Percentiles rank a stretch among this genome's conserved stretches.
Conservation (phyloP, 2,329 filamentous ascomycete genomes). For the Rhinocladiella similis region DNA sequence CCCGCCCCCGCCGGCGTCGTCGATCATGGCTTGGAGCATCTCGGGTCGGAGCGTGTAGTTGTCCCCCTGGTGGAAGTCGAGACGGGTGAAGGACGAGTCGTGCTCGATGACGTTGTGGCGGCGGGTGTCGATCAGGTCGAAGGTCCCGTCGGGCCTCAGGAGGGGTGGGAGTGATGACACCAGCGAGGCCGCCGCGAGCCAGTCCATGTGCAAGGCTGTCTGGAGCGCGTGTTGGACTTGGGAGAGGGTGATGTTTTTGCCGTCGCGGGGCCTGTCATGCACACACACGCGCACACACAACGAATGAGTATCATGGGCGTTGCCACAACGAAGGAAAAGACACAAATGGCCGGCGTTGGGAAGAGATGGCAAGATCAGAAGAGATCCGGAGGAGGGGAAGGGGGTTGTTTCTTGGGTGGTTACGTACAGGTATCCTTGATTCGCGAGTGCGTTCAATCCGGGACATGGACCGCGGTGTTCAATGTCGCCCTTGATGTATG, state of each 20-base stretch:
- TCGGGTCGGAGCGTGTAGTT: slow-evolving; percentile 37
- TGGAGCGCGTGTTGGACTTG: slow-evolving; percentile 34
- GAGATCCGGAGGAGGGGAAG: too few species aligned
- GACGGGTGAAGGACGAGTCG: slow-evolving; percentile 36
- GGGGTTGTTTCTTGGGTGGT: too few species aligned
- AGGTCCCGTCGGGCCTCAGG: slow-evolving; percentile 34
- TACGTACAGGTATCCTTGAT: slow-evolving; percentile 40
- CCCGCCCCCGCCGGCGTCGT: slow-evolving; percentile 33
- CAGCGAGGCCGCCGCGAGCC: slow-evolving; percentile 30
- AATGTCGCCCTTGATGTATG: slow-evolving; percentile 20
- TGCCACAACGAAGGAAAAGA: too few species aligned
- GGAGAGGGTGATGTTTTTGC: slow-evolving; percentile 34
- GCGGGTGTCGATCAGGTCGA: slow-evolving; percentile 35
- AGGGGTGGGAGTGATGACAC: slow-evolving; percentile 22
- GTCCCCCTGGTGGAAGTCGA: slow-evolving; percentile 37
- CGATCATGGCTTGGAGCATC: slow-evolving; percentile 35
- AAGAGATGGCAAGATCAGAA: too few species aligned
- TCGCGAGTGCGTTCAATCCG: slow-evolving; percentile 45
- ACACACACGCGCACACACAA: too few species aligned
- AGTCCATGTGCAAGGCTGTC: slow-evolving; percentile 30
- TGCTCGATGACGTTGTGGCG: slow-evolving; percentile 38
- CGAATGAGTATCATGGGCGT: too few species aligned
- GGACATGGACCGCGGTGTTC: slow-evolving; percentile 45
- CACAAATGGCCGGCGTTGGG: too few species aligned
- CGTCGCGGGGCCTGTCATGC: slow-evolving; percentile 37